Evolutionary conservation across 2,329 filamentous ascomycete species (phyloP), one percentile per base, ranked within the genome.

Genomic region (Colletotrichum lindemuthianum): DNA sequence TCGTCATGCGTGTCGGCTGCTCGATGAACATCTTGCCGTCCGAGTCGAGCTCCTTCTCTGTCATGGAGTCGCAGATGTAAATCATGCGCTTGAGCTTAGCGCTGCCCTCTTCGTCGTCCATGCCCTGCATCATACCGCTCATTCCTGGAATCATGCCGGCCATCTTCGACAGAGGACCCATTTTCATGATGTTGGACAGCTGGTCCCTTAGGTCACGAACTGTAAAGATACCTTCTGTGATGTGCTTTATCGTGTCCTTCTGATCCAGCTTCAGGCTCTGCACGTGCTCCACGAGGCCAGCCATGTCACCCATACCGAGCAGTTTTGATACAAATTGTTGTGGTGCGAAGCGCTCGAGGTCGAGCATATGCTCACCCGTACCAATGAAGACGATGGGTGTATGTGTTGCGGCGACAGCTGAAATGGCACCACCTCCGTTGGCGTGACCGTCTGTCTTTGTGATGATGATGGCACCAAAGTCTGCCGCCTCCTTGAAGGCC

Each of bases 211-310:
- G 85, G 76, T 99, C 96, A 59, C 96, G 91, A 39, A 99, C 87
- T 0, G 96, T 97, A 78, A 98, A 99, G 68, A 97, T 94, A 60
- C 96, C 96, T 73, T 97, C 95, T 7, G 93, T 91, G 69, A 99
- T 96, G 81, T 99, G 95, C 83, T 99, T 99, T 85, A 99, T 97
- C 4, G 96, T 98, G 72, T 98, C 95, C 79, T 99, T 98, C 70
- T 97, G 96, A 77, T 98, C 94, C 53, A 97, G 87, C 76, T 97
- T 97, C 55, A 99, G 86, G 37, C 91, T 92, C 76, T 99, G 96
- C 1, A 99, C 96, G 75, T 99, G 96, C 78, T 99, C 96, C 10
- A 99, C 92, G 37, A 99, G 80, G 0, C 96, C 95, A 33, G 92
- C 90, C 84, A 99, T 96, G 73, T 99, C 96, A 49, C 96, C 96